Evolutionary conservation across 1,284 basidiomycete species (phyloP).

Genomic region (Mrakiaceae sp.): DNA sequence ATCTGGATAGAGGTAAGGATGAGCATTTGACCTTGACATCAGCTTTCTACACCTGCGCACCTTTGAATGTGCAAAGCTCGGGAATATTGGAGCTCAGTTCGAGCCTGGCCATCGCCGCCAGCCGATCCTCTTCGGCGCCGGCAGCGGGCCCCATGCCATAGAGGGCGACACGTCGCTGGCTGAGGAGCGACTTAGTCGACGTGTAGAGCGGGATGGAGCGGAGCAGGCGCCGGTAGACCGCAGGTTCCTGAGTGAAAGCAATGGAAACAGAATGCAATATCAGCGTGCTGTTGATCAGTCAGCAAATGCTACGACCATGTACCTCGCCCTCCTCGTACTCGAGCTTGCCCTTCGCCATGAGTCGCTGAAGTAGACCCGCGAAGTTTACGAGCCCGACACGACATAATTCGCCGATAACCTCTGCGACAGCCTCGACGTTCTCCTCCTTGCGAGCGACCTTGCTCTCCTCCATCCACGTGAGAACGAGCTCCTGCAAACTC

Average conservation of each 20-base stretch:
- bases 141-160: neutral
- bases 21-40: too few species aligned
- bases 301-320: too few species aligned
- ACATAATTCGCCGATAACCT: slow-evolving; percentile 11
- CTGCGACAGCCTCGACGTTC: slow-evolving; percentile 6
- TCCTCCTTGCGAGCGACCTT: slow-evolving; percentile 5
- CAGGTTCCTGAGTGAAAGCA: too few species aligned
- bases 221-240: neutral
- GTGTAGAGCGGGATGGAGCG: slow-evolving; percentile 12
- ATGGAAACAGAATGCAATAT: too few species aligned
- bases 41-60: too few species aligned
- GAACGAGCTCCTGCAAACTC: slow-evolving; percentile 1
- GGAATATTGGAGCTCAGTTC: neutral
- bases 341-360: slow-evolving; percentile 11
- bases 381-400: neutral
- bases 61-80: neutral
- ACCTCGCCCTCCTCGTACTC: neutral
- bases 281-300: too few species aligned
- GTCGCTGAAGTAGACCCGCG: slow-evolving; percentile 2
- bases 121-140: neutral
- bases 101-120: neutral
- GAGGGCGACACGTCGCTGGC: slow-evolving; percentile 9
- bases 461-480: slow-evolving; percentile 11
- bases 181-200: slow-evolving; percentile 4
- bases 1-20: neutral